These are phyloP conservation scores for Leccinum olivaceopallidum DNA, from an alignment of 768 basidiomycete genomes.

Conservation along the genomic window DNA sequence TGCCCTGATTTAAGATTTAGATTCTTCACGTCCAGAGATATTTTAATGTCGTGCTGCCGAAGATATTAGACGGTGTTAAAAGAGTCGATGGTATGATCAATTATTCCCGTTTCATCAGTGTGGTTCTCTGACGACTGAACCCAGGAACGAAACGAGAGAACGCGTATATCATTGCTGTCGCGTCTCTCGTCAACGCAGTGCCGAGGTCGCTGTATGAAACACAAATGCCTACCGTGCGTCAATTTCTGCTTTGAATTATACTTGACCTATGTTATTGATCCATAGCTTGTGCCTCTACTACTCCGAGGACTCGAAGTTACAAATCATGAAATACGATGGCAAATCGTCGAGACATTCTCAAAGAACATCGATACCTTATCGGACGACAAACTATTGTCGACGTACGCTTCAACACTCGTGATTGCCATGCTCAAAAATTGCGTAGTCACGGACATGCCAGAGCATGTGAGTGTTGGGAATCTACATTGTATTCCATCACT, in stretches of 20 bases:
- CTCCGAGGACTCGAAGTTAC: slow-evolving; percentile 81
- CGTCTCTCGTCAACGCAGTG: slow-evolving; percentile 75
- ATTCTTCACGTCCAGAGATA: slow-evolving; percentile 76
- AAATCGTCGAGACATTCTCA: slow-evolving; percentile 79
- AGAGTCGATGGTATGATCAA: slow-evolving; percentile 39
- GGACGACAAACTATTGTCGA: slow-evolving; percentile 52
- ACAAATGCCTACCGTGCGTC: slow-evolving; percentile 61
- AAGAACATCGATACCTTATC: slow-evolving; percentile 64
- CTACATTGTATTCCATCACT: background rate
- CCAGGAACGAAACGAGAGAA: slow-evolving; percentile 55
- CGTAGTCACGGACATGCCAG: slow-evolving; percentile 48
- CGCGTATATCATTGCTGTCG: slow-evolving; percentile 81
- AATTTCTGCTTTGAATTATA: background rate
- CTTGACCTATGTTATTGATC: background rate
- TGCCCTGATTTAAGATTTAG: slow-evolving; percentile 37
- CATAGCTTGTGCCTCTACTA: slow-evolving; percentile 87
- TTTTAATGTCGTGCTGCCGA: slow-evolving; percentile 69
- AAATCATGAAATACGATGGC: slow-evolving; percentile 68
- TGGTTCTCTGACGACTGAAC: background rate
- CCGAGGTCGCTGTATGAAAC: slow-evolving; percentile 74
- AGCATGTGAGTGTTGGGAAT: slow-evolving; percentile 44
- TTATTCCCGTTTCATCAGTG: background rate
- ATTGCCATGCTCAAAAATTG: slow-evolving; percentile 70
- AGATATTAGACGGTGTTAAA: slow-evolving; percentile 67
- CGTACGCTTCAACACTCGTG: slow-evolving; percentile 73